Base-by-base conservation (phyloP, 257 asterid species). In the Vinca minor region DNA sequence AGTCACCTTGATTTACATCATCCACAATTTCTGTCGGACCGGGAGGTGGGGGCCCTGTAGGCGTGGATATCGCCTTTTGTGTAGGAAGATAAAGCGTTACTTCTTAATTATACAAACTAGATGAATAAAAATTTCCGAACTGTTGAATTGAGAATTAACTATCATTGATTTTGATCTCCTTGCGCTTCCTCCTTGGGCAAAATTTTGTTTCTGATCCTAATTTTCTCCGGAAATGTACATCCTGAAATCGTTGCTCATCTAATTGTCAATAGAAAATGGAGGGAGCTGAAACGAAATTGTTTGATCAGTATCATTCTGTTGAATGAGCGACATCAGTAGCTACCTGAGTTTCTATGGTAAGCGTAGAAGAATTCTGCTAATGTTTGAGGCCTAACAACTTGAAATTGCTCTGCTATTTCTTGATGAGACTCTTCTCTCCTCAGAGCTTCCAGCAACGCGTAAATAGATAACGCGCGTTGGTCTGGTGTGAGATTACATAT, bases 391-490 rank as follows among this genome's bases (percentile, higher is more conserved):
- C 46, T 52, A 62, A 72, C 39, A 66, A 61, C 36, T 73, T 66
- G 70, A 36, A 47, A 50, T 34, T 67, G 59, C 17, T 73, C 66
- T 28, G 72, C 72, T 67, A 80, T 69, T 17, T 72, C 73, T 14
- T 71, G 75, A 68, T 66, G 70, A 34, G 69, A 74, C 63, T 81
- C 88, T 66, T 78, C 89, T 65, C 91, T 74, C 14, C 59, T 64
- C 4, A 81, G 65, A 20, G 86, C 76, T 61, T 75, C 83, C 2
- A 78, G 69, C 58, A 78, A 75, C 7, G 64, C 56, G 42, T 66
- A 53, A 52, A 70, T 23, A 21, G 71, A 68, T 35, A 69, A 52
- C 8, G 85, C 57, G 35, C 68, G 57, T 32, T 53, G 63, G 11
- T 69, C 56, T 29, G 63, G 36, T 38, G 64, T 56, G 35, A 50